Percentiles rank a stretch among this genome's conserved stretches.
phyloP scores from a whole-genome alignment of 805 yeast species.

The Isabelozyma heimii region DNA sequence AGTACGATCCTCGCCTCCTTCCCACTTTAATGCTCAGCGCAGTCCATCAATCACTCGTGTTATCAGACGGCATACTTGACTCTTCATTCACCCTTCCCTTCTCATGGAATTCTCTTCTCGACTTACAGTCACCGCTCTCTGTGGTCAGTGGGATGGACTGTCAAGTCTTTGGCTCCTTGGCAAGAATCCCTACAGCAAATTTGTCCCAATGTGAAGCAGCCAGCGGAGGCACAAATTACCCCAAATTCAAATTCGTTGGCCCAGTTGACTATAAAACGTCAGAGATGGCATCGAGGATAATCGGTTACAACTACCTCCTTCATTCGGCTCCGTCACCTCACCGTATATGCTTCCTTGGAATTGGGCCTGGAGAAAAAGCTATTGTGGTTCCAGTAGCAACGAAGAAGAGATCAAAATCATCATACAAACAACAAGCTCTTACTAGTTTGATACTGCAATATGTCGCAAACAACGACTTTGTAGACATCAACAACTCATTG shows the following conservation, averaged over 20 bases:
- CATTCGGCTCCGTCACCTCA: conserved; percentile 26
- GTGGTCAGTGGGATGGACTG: conserved; percentile 10
- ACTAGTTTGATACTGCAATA: not conserved
- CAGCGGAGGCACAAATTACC: conserved; percentile 3
- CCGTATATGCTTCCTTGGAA: conserved; percentile 27
- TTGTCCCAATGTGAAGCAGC: not conserved
- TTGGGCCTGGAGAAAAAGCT: conserved; percentile 13
- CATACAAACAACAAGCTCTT: not conserved
- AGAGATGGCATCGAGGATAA: conserved; percentile 24
- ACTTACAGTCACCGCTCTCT: conserved; percentile 1
- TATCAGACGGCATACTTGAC: conserved; percentile 12
- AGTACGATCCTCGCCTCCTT: conserved; percentile 28
- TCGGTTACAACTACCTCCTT: conserved; percentile 33
- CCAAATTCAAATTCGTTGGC: conserved; percentile 17
- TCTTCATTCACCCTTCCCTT: conserved; percentile 24
- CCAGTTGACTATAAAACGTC: conserved; percentile 19
- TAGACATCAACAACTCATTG: not conserved
- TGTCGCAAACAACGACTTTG: not conserved
- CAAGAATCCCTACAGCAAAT: not conserved
- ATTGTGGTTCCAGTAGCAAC: conserved; percentile 21
- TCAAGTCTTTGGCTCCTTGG: conserved; percentile 9
- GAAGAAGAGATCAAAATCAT: not conserved
- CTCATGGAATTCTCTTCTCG: conserved; percentile 27
- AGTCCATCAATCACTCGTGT: conserved; percentile 1
- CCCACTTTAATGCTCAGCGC: conserved; percentile 21